phyloP scores from a whole-genome alignment of 129 eudicot genomes.

The Glebionis coronaria region DNA sequence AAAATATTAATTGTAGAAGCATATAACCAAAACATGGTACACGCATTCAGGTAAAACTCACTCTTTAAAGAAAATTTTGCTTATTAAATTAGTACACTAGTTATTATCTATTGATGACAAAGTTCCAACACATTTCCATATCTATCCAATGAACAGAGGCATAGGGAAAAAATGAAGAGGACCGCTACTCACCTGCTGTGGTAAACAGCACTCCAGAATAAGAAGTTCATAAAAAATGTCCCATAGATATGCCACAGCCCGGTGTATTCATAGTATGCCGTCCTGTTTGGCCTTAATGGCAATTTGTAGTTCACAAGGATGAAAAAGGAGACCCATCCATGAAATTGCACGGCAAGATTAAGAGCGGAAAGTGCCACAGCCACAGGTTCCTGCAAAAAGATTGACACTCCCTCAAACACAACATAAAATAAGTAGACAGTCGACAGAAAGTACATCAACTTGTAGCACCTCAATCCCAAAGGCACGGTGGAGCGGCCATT shows the following conservation, averaged over 20 bases:
- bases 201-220: constrained; percentile 92
- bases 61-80: too few relatives aligned
- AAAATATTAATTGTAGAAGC: not conserved
- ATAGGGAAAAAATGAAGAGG: not conserved
- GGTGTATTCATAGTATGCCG: constrained; percentile 71
- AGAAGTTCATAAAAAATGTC: constrained; percentile 74
- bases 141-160: not conserved
- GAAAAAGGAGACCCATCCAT: constrained; percentile 97
- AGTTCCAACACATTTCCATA: constrained; percentile 9
- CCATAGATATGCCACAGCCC: constrained; percentile 93
- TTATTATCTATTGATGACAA: too few relatives aligned
- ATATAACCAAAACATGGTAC: not conserved
- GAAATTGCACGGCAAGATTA: constrained; percentile 91
- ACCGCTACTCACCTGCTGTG: constrained; percentile 72
- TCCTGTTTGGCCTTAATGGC: constrained; percentile 63
- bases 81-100: too few relatives aligned
- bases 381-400: constrained; percentile 79
- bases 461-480: constrained; percentile 83
- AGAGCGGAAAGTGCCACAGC: constrained; percentile 85
- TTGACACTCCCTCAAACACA: constrained; percentile 8
- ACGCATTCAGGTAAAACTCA: too few relatives aligned
- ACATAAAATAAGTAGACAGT: constrained; percentile 12
- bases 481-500: constrained; percentile 88
- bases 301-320: constrained; percentile 87
- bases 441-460: constrained; percentile 40